Evolutionary conservation across 768 basidiomycete species (phyloP), one percentile per base, ranked within the genome.

Genomic region (Coprinopsis cinerea): DNA sequence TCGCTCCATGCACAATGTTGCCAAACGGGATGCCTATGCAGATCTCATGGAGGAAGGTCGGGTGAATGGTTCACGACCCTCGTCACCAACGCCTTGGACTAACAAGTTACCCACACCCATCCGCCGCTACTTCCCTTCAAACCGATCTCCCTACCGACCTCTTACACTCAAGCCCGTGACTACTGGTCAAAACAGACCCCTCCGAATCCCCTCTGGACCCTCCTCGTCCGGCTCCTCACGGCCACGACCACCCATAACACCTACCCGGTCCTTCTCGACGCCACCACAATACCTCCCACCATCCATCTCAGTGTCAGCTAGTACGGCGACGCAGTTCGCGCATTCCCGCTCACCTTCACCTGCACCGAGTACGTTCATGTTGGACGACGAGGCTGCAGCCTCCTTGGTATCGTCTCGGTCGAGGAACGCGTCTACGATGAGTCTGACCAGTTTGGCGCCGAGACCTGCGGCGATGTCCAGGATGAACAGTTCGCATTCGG

Each of bases 361-460:
- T 2, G 65, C 69, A 1, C 71, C 74, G 7, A 60, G 62, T 11
- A 40, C 11, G 13, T 45, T 45, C 11, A 68, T 70, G 35, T 54
- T 71, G 15, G 74, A 76, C 35, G 67, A 67, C 43, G 62, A 50
- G 55, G 52, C 52, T 56, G 50, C 56, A 54, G 55, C 60, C 67
- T 61, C 59, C 68, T 64, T 64, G 43, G 68, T 78, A 47, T 74
- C 77, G 23, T 68, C 78, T 43, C 77, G 85, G 14, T 88, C 85
- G 55, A 71, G 82, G 55, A 88, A 85, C 54, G 71, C 74, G 6
- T 87, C 85, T 3, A 77, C 81, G 63, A 74, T 81, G 61, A 87
- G 76, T 60, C 60, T 87, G 34, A 71, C 78, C 30, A 70, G 67
- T n/a, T 60, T 80, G 51, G 65, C 72, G 26, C 72, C 83, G 36